phyloP scores from a whole-genome alignment of 306 rosid species.

The Prunus campanulata region DNA sequence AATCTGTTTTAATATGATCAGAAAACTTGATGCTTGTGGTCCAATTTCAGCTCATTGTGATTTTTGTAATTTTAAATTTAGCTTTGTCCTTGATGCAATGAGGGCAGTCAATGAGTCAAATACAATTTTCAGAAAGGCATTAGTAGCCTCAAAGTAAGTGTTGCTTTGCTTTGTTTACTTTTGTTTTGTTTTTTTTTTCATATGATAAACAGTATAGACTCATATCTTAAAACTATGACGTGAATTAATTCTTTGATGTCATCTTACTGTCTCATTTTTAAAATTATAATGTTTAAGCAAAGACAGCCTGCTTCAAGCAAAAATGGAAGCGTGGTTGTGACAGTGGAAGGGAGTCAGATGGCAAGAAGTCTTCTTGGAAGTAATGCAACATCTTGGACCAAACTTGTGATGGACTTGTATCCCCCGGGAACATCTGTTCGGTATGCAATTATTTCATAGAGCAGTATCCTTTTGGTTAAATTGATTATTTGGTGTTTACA shows the following conservation, averaged over 20 bases:
- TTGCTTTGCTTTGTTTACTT: slow-evolving; percentile 7
- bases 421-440: slow-evolving; percentile 61
- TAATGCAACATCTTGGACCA: slow-evolving; percentile 59
- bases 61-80: slow-evolving; percentile 24
- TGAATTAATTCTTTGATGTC: slow-evolving; percentile 23
- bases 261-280: slow-evolving; percentile 36
- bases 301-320: slow-evolving; percentile 88
- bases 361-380: slow-evolving; percentile 43
- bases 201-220: slow-evolving; percentile 14
- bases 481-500: neutral
- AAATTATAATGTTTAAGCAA: slow-evolving; percentile 66
- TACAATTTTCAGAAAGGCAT: slow-evolving; percentile 33
- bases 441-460: slow-evolving; percentile 34
- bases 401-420: slow-evolving; percentile 70
- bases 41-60: slow-evolving; percentile 17
- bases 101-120: slow-evolving; percentile 48
- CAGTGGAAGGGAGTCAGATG: slow-evolving; percentile 46
- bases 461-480: neutral
- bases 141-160: slow-evolving; percentile 57
- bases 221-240: slow-evolving; percentile 13
- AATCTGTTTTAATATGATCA: slow-evolving; percentile 10
- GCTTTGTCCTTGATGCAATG: slow-evolving; percentile 81
- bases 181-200: neutral
- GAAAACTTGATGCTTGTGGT: slow-evolving; percentile 5
- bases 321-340: slow-evolving; percentile 52